Evolutionary conservation across 2,329 filamentous ascomycete species (phyloP), one percentile per base, ranked within the genome.

Genomic region (Nemania sp.): DNA sequence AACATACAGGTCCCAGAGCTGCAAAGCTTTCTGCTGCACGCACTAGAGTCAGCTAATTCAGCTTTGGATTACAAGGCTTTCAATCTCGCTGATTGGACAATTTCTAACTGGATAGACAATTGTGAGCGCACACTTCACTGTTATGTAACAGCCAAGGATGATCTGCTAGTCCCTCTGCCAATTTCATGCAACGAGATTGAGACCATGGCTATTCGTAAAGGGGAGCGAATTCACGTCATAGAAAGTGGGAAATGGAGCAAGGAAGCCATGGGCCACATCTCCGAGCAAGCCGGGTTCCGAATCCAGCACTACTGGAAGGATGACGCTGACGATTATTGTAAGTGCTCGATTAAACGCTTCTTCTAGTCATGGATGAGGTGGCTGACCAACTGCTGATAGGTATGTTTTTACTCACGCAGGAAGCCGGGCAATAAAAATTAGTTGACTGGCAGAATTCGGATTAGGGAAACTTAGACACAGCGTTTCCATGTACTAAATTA

Each of bases 171-270:
- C 20, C 11, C 43, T 5, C 26, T 66, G 8, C 35, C 13, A 4
- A 10, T 22, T 4, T 26, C 47, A 55, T n/a, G 6, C 22, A 52
- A 27, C 1, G 52, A 22, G 7, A 22, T 18, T 20, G 43, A 26
- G 4, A 41, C 45, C 3, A 35, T 60, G 20, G n/a, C 26, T 5
- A 49, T 62, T 20, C 43, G 35, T 5, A 58, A 62, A n/a, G 64
- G 58, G 8, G 35, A 62, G 26, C 57, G 43, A 11, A 22, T 66
- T 6, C 57, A 47, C 24, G 3, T 66, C 7, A 15, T 45, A 10
- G 20, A 27, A 13, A 66, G 29, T 11, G 64, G 57, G 8, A 66
- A 66, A 47, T 66, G 64, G 64, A 45, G 57, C 10, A 32, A 43
- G n/a, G 64, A 54, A 11, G 52, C 24, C n/a, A 54, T 66, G 27